Base-by-base conservation (phyloP, 768 basidiomycete genomes). In the Boletus insuetus region DNA sequence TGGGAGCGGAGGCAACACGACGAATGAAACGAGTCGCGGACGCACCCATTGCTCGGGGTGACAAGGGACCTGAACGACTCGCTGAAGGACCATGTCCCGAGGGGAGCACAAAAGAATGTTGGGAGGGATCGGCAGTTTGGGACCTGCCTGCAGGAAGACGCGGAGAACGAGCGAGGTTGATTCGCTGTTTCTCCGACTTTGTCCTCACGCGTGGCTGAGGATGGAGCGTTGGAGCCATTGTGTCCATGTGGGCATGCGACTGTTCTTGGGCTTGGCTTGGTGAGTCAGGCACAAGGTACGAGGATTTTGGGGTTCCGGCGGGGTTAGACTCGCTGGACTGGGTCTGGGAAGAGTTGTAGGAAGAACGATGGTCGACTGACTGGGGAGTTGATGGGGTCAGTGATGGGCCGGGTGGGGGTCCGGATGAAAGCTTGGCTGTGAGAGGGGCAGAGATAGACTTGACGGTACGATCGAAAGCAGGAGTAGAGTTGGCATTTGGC, bases 1-100 rank as follows among this genome's bases (percentile, higher is more conserved):
- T 99, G 3, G 96, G 96, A 3, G 97, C 95, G 10, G 94, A 97
- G 4, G 95, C 94, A 45, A 98, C 96, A 46, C 96, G 86, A 49
- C 96, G 87, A 31, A 98, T 86, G 75, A 98, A 94, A 35, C 95
- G 87, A 46, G 90, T 83, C 10, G 92, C 89, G 0, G 85, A 84
- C 16, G 85, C 85, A 48, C 85, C 78, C 73, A 91, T 82, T 20
- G 81, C 78, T 64, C 81, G 84, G 31, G 89, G 86, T 8, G 84
- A 86, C 39, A 89, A 74, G 11, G 85, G 82, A 19, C 76, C 80
- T 3, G 77, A 65, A 37, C 80, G 71, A 42, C 68, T 69, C 17
- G 74, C 48, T 13, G 72, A 65, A 16, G 76, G 65, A 8, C 64
- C 65, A 39, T 64, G 56, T 22, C 41, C 58, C 0, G 69, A 58